Percentiles rank a stretch among this genome's conserved stretches.
These are phyloP conservation scores for Aureobasidium sp. DNA, from an alignment of 2,329 filamentous ascomycete species.

Conservation along the genomic window DNA sequence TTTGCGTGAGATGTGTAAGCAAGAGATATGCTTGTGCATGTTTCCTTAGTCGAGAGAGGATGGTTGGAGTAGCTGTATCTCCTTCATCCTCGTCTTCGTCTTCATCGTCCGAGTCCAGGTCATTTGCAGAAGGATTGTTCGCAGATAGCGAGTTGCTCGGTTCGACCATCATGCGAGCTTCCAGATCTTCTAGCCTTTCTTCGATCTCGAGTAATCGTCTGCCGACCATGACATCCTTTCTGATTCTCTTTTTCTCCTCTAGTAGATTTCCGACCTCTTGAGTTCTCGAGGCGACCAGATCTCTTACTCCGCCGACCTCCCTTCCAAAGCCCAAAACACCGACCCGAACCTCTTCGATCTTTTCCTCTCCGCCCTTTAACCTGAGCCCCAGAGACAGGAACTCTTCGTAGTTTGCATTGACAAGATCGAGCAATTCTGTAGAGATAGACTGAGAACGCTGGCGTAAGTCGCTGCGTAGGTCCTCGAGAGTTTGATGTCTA, in stretches of 20 bases:
- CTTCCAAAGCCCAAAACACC: slow-evolving; percentile 78
- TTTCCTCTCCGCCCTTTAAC: slow-evolving; percentile 80
- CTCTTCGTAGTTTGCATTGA: slow-evolving; percentile 90
- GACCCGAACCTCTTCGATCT: slow-evolving; percentile 81
- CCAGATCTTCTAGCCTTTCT: slow-evolving; percentile 55
- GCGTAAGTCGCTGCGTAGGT: slow-evolving; percentile 78
- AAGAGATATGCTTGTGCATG: slow-evolving; percentile 53
- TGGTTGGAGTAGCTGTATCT: slow-evolving; percentile 21
- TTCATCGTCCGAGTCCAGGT: slow-evolving; percentile 27
- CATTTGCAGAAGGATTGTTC: slow-evolving; percentile 18
- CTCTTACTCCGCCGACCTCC: slow-evolving; percentile 68
- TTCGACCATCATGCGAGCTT: slow-evolving; percentile 53
- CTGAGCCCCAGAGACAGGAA: slow-evolving; percentile 79
- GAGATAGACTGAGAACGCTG: slow-evolving; percentile 72
- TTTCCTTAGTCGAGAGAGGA: slow-evolving; percentile 42
- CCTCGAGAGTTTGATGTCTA: slow-evolving; percentile 92
- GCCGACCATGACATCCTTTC: slow-evolving; percentile 56
- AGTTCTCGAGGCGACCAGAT: slow-evolving; percentile 56
- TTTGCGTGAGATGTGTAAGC: slow-evolving; percentile 44
- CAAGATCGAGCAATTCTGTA: slow-evolving; percentile 83
- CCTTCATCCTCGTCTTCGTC: slow-evolving; percentile 30
- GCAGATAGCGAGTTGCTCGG: slow-evolving; percentile 18
- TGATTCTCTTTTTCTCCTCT: slow-evolving; percentile 59
- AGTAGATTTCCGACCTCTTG: slow-evolving; percentile 57
- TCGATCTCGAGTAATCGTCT: slow-evolving; percentile 59